Evolutionary conservation across 129 eudicot genomes (phyloP), one percentile per base, ranked within the genome.

Genomic region (Dittrichia graveolens): DNA sequence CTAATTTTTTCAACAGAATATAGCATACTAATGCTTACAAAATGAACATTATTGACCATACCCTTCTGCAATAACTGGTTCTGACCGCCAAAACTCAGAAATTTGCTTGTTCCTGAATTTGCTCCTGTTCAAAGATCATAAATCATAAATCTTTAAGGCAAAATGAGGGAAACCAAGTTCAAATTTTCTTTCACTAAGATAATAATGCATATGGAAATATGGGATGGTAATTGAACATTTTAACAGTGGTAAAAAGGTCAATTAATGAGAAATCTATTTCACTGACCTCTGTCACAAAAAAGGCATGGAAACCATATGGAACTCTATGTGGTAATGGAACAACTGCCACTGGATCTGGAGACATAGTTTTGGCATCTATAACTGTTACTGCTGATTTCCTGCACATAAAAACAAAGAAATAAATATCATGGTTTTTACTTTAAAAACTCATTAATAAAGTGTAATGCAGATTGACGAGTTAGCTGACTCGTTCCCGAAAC

Each of bases 291-390:
- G 91, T 87, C 41, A 92, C 92, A 74, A 92, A 92, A 88, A 92
- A 89, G 56, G 98, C 98, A 80, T 92, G 98, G 79, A 92, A 92
- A 13, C 98, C 98, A n/a, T 92, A 92, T 34, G 98, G 98, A 82
- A 92, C 96, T 80, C 98, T 83, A 16, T 85, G 80, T 11, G 98
- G 96, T 49, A 92, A 80, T 42, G 87, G 96, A 65, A 92, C 90
- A 65, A 92, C 92, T 19, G 98, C 98, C 65, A 92, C 98, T 7
- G 98, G 95, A 77, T 92, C 98, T 24, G 95, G 78, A 52, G 98
- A 92, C 96, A 92, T 92, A 67, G 94, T 92, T 81, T 89, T 92
- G 16, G 96, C 98, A 83, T 92, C 98, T 45, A 92, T 81, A 62
- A 92, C 91, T 15, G 87, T 86, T 61, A 85, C 98, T 16, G 85